These are phyloP conservation scores for Ilex aquifolium DNA, from an alignment of 257 asterid genomes.

Conservation along the genomic window DNA sequence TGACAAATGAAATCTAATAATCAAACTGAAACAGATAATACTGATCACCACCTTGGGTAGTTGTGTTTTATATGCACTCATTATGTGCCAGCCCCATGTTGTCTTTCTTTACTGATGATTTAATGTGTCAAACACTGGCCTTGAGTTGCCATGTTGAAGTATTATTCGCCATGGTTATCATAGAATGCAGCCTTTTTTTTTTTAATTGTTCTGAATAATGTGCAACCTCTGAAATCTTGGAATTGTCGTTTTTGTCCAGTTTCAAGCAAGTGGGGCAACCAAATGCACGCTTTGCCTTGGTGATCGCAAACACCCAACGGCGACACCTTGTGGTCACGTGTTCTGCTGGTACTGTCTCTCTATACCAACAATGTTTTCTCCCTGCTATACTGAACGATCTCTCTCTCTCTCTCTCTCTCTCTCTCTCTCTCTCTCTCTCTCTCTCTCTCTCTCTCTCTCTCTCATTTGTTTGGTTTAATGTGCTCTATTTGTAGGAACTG, in stretches of 20 bases:
- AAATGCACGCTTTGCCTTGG: slow-evolving; percentile 97
- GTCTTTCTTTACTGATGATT: too few species aligned
- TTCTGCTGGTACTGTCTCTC: slow-evolving; percentile 73
- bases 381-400: not conserved
- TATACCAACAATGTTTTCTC: not conserved
- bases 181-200: too few species aligned
- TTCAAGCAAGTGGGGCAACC: slow-evolving; percentile 56
- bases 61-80: too few species aligned
- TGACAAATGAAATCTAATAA: too few species aligned
- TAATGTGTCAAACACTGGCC: too few species aligned
- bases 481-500: slow-evolving; percentile 60
- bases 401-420: not conserved
- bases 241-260: slow-evolving; percentile 31
- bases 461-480: slow-evolving; percentile 3
- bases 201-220: too few species aligned
- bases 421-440: not conserved
- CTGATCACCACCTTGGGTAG: too few species aligned
- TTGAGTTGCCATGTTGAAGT: too few species aligned
- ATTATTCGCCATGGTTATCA: too few species aligned
- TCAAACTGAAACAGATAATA: too few species aligned
- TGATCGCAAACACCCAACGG: slow-evolving; percentile 85
- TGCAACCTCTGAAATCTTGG: too few species aligned
- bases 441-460: not conserved
- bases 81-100: too few species aligned
- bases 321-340: slow-evolving; percentile 97